phyloP scores from a whole-genome alignment of 768 basidiomycete species.

The Mycena rosella region DNA sequence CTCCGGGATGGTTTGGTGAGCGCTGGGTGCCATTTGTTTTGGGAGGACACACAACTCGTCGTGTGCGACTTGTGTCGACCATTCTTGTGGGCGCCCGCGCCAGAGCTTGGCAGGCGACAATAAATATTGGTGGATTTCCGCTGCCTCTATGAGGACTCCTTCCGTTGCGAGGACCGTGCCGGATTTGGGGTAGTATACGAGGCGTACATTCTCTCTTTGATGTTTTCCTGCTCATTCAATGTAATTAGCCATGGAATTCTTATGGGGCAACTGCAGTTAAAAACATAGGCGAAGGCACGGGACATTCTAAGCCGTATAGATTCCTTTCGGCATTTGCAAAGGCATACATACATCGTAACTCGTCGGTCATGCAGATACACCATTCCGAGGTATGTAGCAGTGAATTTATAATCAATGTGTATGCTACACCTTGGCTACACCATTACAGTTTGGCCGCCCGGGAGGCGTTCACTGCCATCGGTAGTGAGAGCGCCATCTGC shows the following conservation, averaged over 20 bases:
- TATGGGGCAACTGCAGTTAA: too few relatives aligned
- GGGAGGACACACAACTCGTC: constrained; percentile 19
- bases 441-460: constrained; percentile 8
- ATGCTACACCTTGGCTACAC: too few relatives aligned
- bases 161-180: constrained; percentile 31
- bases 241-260: too few relatives aligned
- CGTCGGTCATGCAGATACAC: too few relatives aligned
- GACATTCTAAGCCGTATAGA: too few relatives aligned
- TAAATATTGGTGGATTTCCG: constrained; percentile 11
- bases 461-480: constrained; percentile 53
- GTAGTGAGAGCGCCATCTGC: constrained; percentile 69
- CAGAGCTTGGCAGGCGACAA: background rate
- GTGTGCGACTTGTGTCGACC: constrained; percentile 19
- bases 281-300: too few relatives aligned
- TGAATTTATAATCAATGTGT: too few relatives aligned
- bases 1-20: constrained; percentile 5
- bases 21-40: background rate
- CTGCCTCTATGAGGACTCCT: constrained; percentile 29
- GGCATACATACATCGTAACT: too few relatives aligned
- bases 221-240: too few relatives aligned
- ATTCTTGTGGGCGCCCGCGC: background rate
- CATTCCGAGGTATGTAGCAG: too few relatives aligned
- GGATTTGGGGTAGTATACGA: constrained; percentile 31
- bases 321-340: too few relatives aligned
- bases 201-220: constrained; percentile 29